Conservation (phyloP, 805 yeast genomes). For the Candida tibetensis region DNA sequence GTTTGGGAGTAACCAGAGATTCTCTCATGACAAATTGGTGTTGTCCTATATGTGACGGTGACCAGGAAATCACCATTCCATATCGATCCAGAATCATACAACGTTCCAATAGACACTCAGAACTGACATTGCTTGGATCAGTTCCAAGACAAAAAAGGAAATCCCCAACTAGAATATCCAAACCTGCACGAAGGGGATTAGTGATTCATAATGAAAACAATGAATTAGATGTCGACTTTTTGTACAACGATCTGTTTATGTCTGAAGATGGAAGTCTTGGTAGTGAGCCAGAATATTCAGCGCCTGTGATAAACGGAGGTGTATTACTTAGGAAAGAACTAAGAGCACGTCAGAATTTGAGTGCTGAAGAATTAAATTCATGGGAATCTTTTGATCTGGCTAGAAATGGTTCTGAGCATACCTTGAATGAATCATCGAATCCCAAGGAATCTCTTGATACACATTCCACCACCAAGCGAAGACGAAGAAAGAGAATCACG, state of each 20-base stretch:
- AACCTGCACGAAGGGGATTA: constrained; percentile 10
- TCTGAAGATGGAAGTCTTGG: constrained; percentile 1
- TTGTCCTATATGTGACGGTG: constrained; percentile 52
- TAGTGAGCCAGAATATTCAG: background rate
- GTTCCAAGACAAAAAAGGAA: constrained; percentile 3
- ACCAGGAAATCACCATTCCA: constrained; percentile 27
- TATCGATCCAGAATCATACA: background rate
- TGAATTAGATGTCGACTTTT: constrained; percentile 31
- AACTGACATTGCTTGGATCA: constrained; percentile 5
- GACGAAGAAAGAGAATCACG: constrained; percentile 15
- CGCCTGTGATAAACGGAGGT: constrained; percentile 37
- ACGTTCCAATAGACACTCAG: too few relatives aligned
- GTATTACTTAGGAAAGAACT: constrained; percentile 33
- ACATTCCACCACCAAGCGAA: constrained; percentile 8
- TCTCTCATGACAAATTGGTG: constrained; percentile 30
- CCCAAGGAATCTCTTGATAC: background rate
- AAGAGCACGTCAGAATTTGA: constrained; percentile 24
- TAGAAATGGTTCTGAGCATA: constrained; percentile 11
- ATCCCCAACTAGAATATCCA: constrained; percentile 12
- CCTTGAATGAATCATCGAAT: background rate
- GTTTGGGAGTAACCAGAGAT: constrained; percentile 31
- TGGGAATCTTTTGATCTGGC: constrained; percentile 39
- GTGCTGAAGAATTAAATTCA: constrained; percentile 34
- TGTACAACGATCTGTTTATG: constrained; percentile 12
- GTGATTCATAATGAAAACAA: constrained; percentile 28